A percentile compares a stretch with the other conserved stretches of the same genome.
Conservation (phyloP, 257 asterid species). For the Coffea eugenioides region DNA sequence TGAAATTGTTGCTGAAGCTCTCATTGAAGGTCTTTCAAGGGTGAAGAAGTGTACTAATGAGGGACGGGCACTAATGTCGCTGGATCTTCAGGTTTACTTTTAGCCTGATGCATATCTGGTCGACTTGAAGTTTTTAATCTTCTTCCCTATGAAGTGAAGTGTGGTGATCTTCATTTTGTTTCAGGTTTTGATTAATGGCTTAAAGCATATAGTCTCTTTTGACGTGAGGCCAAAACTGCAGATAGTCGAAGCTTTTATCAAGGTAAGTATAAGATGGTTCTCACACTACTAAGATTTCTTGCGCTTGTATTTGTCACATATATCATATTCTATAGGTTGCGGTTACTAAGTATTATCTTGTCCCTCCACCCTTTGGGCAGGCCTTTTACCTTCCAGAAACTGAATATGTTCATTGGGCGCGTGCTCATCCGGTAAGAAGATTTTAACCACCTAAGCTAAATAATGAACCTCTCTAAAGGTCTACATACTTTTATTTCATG, state of each 20-base stretch:
- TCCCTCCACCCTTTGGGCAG: conserved; percentile 35
- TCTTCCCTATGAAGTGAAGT: background rate
- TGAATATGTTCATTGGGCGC: conserved; percentile 94
- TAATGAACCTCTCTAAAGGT: background rate
- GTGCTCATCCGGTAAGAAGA: conserved; percentile 79
- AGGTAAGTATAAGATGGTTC: conserved; percentile 41
- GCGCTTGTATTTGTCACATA: background rate
- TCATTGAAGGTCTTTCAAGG: conserved; percentile 87
- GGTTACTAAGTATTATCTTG: background rate
- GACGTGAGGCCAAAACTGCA: conserved; percentile 89
- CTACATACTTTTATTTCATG: background rate
- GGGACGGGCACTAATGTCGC: conserved; percentile 97
- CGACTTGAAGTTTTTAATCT: background rate
- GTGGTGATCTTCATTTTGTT: background rate
- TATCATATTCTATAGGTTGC: background rate
- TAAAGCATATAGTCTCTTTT: conserved; percentile 76
- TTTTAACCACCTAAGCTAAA: background rate
- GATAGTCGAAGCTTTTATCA: conserved; percentile 84
- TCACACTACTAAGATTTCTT: background rate
- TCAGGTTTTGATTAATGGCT: conserved; percentile 94
- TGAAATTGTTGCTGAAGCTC: conserved; percentile 85
- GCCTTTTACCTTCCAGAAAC: conserved; percentile 99
- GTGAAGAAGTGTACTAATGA: conserved; percentile 96
- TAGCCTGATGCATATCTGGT: background rate
- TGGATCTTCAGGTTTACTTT: conserved; percentile 88